phyloP scores from a whole-genome alignment of 129 eudicot species.

The Tagetes erecta region DNA sequence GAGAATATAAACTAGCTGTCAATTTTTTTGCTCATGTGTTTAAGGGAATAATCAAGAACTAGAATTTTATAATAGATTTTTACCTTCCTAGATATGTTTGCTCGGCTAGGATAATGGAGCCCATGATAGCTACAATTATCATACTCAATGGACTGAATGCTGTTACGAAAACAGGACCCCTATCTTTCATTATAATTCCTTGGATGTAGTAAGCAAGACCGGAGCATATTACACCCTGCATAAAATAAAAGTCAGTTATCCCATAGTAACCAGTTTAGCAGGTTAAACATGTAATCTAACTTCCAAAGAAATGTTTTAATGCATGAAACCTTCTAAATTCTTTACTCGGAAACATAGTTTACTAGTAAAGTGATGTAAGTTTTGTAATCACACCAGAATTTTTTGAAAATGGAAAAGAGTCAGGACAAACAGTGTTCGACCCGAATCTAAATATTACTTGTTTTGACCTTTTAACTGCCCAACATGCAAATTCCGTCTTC shows the following conservation, averaged over 20 bases:
- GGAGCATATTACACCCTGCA: slow-evolving; percentile 82
- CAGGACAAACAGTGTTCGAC: background rate
- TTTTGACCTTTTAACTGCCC: background rate
- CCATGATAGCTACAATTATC: slow-evolving; percentile 69
- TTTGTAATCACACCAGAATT: background rate
- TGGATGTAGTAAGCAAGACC: slow-evolving; percentile 88
- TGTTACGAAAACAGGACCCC: slow-evolving; percentile 88
- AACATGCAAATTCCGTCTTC: background rate
- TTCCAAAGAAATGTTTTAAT: background rate
- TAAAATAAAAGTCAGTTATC: background rate
- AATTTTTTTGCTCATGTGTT: slow-evolving; percentile 2
- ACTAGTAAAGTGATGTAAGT: too few species aligned
- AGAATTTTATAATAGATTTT: background rate
- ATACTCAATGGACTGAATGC: slow-evolving; percentile 81
- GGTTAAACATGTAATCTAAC: background rate
- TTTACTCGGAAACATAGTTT: background rate
- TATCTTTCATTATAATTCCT: slow-evolving; percentile 76
- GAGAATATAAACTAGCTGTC: slow-evolving; percentile 22
- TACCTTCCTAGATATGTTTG: slow-evolving; percentile 73
- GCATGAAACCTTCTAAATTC: background rate
- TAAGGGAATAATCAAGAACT: slow-evolving; percentile 7
- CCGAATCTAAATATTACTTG: background rate
- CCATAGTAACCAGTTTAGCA: slow-evolving; percentile 12
- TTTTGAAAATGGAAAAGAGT: background rate
- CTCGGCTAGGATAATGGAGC: slow-evolving; percentile 68